Base-by-base conservation (phyloP, 1,284 basidiomycete genomes). In the Microbotryomycetes sp. region DNA sequence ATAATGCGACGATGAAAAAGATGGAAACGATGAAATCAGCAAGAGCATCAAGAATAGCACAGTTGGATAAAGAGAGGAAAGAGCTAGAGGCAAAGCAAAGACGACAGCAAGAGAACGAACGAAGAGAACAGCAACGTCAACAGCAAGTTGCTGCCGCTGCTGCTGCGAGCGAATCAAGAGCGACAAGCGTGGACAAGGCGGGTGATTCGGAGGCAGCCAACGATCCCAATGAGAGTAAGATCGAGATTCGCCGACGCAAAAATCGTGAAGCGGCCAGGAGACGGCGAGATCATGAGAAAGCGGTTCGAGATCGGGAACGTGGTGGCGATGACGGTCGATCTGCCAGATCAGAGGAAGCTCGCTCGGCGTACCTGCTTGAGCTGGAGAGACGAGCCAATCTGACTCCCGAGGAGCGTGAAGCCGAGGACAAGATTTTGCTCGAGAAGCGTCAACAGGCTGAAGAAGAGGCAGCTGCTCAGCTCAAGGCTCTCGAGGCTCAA, bases 221-320 rank as follows among this genome's bases (percentile, higher is more conserved):
- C n/a, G 30, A 9, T 23, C 50, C 50, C 25, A 23, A 25, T n/a
- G 26, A 25, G 25, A 30, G 31, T 60, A 61, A 32, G 67, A 59
- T n/a, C 46, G 36, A 23, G 67, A 64, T 31, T 64, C 62, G 56
- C 65, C 66, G 59, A 65, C 64, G 56, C 55, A 64, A 64, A 49
- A 64, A 69, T 23, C 58, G 67, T 31, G 67, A 69, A 32, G 65
- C 65, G 19, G 65, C 67, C 14, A 57, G 54, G 53, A 50, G 64
- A 64, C 50, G 63, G 60, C 42, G 67, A 66, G 58, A 12, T 36
- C 52, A 54, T 64, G 22, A 54, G 56, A n/a, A 50, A 49, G 2
- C 45, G 59, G 2, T 58, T 62, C 28, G 67, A 9, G n/a, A n/a
- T n/a, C n/a, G n/a, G n/a, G 36, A 42, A 19, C 36, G 36, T 42